Conservation (phyloP, 176 grass and related monocot genomes). For the Canna indica region DNA sequence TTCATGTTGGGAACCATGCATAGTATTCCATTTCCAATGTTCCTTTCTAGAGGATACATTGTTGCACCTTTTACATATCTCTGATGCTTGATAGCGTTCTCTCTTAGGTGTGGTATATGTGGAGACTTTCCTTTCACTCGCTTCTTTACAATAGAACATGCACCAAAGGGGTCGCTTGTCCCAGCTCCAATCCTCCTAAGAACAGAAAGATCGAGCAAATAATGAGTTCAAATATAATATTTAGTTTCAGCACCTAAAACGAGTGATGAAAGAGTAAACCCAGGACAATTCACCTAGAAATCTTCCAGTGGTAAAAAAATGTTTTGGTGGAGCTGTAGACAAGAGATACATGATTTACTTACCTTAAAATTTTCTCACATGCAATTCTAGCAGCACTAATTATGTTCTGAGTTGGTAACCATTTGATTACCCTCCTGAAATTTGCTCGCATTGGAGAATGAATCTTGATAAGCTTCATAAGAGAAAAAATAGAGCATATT, state of each 20-base stretch:
- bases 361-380: slow-evolving; percentile 79
- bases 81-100: slow-evolving; percentile 49
- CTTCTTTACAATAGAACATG: slow-evolving; percentile 62
- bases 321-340: background rate
- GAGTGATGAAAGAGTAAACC: background rate
- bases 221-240: background rate
- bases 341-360: slow-evolving; percentile 16
- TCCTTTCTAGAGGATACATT: slow-evolving; percentile 66
- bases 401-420: slow-evolving; percentile 47
- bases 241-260: background rate
- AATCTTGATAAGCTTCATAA: slow-evolving; percentile 81
- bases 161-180: slow-evolving; percentile 29
- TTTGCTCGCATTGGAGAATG: slow-evolving; percentile 80
- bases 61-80: slow-evolving; percentile 44
- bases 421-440: slow-evolving; percentile 54
- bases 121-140: slow-evolving; percentile 28
- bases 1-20: slow-evolving; percentile 36
- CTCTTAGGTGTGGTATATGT: slow-evolving; percentile 33
- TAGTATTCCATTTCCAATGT: slow-evolving; percentile 43
- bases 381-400: slow-evolving; percentile 63
- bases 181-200: slow-evolving; percentile 69
- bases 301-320: background rate
- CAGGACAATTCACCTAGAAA: background rate
- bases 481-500: slow-evolving; percentile 4
- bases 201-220: slow-evolving; percentile 6